A percentile compares a stretch with the other conserved stretches of the same genome.
Conservation (phyloP, 2,329 filamentous ascomycete genomes). For the Beauveria bassiana region DNA sequence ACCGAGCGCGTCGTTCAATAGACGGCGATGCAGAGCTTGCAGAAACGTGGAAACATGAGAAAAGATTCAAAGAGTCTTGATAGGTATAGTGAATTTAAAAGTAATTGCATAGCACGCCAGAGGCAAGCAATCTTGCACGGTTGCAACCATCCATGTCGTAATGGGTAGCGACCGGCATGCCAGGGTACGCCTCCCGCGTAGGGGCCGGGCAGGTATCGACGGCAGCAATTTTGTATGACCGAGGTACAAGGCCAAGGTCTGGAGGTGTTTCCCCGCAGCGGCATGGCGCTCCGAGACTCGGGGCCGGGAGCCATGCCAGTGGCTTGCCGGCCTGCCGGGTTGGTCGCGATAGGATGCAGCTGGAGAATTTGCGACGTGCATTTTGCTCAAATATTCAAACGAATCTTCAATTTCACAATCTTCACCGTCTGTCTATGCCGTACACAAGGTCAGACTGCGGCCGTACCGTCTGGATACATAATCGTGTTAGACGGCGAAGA, state of each 20-base stretch:
- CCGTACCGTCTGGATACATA: too few relatives aligned
- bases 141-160: background rate
- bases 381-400: too few relatives aligned
- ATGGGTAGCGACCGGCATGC: background rate
- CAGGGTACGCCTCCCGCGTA: slow-evolving; percentile 4
- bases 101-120: background rate
- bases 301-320: background rate
- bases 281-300: background rate
- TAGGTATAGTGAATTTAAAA: background rate
- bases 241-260: background rate
- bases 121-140: background rate
- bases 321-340: background rate
- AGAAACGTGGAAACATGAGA: background rate
- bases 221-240: background rate
- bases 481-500: too few relatives aligned
- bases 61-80: background rate
- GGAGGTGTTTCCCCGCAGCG: background rate
- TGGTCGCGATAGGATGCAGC: too few relatives aligned
- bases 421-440: too few relatives aligned
- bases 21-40: background rate
- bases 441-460: too few relatives aligned
- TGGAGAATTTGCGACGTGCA: too few relatives aligned
- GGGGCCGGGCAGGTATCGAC: background rate
- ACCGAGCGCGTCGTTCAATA: too few relatives aligned
- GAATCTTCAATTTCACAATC: too few relatives aligned